A percentile compares a stretch with the other conserved stretches of the same genome.
Conservation (phyloP, 257 asterid genomes). For the Solanum piurae region DNA sequence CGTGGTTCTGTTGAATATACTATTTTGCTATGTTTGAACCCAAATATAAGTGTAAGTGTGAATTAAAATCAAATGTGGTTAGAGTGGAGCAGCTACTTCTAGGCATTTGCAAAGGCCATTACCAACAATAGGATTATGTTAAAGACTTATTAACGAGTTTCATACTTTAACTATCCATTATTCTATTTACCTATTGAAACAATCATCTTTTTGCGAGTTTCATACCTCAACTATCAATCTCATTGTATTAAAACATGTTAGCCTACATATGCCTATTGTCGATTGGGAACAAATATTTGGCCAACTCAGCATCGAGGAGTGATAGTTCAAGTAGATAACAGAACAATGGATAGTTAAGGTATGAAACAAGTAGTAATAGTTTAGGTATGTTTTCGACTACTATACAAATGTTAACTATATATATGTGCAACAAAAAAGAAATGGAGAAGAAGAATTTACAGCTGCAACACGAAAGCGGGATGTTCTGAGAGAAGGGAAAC, state of each 20-base stretch:
- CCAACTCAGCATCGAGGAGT: not conserved
- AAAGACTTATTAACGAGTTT: too few species aligned
- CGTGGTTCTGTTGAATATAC: rapidly evolving
- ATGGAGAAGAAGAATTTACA: constrained; percentile 18
- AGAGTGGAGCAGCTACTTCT: not conserved
- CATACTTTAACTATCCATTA: not conserved
- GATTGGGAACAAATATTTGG: not conserved
- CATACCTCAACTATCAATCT: not conserved
- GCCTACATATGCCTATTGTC: not conserved
- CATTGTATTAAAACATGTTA: not conserved
- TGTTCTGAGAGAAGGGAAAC: constrained; percentile 30
- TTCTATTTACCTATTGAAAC: not conserved
- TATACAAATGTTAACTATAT: not conserved
- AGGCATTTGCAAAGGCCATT: not conserved
- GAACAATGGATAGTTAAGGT: too few species aligned
- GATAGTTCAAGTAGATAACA: too few species aligned
- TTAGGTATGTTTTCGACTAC: too few species aligned
- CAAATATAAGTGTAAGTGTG: not conserved
- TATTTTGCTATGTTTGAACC: not conserved
- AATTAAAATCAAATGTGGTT: not conserved
- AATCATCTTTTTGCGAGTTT: not conserved
- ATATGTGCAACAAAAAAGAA: not conserved
- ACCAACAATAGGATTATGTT: not conserved
- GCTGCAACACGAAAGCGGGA: constrained; percentile 31
- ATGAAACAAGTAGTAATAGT: not conserved